Conservation (phyloP, 2,329 filamentous ascomycete genomes). For the Hypoxylon sp. region DNA sequence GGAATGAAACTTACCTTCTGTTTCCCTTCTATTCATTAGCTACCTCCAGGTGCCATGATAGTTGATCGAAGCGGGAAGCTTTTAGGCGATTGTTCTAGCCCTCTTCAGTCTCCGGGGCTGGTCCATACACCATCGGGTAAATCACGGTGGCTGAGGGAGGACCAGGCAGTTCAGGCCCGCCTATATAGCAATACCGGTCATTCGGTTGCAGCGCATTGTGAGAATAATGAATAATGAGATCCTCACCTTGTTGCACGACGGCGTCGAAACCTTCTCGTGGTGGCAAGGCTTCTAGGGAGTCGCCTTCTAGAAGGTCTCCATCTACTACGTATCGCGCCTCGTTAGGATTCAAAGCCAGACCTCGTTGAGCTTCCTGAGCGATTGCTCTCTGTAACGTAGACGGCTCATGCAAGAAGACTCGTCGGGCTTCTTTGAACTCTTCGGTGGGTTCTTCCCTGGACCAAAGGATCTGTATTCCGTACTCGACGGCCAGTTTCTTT, state of each 20-base stretch:
- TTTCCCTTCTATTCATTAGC: background rate
- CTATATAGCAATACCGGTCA: too few species aligned
- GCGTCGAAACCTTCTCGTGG: slow-evolving; percentile 1
- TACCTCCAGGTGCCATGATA: background rate
- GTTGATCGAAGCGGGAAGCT: background rate
- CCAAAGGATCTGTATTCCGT: slow-evolving; percentile 28
- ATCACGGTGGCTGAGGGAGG: too few species aligned
- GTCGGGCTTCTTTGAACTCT: background rate
- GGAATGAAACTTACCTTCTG: background rate
- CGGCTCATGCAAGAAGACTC: slow-evolving; percentile 13
- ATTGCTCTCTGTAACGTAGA: background rate
- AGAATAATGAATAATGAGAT: background rate
- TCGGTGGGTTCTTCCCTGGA: too few species aligned
- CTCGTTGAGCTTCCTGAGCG: background rate
- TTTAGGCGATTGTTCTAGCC: background rate
- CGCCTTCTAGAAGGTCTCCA: slow-evolving; percentile 3
- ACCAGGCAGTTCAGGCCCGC: too few species aligned
- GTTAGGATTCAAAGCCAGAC: background rate
- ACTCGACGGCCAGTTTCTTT: slow-evolving; percentile 11
- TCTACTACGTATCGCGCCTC: background rate
- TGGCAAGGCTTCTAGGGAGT: background rate
- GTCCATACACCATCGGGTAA: too few species aligned
- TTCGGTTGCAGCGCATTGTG: too few species aligned
- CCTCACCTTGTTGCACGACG: background rate
- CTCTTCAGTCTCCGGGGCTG: too few species aligned